Conservation (phyloP, 1,284 basidiomycete species). For the Phylloboletellus chloephorus region DNA sequence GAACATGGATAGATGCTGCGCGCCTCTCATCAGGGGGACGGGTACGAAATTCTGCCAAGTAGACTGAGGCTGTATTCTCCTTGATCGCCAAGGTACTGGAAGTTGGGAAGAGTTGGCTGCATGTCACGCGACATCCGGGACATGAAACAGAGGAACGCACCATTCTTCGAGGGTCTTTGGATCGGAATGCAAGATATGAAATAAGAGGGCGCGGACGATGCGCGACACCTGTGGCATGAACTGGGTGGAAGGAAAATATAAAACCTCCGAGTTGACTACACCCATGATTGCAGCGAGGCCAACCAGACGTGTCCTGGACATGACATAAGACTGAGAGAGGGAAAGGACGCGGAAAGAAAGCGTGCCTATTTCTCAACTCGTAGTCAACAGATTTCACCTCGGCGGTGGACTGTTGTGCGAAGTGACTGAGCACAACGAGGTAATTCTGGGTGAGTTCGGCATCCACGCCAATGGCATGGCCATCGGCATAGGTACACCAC, state of each 20-base stretch:
- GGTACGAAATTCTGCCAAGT: conserved; percentile 74
- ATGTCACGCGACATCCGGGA: neutral
- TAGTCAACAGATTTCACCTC: conserved; percentile 46
- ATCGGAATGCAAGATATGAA: conserved; percentile 63
- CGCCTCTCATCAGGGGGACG: conserved; percentile 72
- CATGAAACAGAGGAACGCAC: conserved; percentile 35
- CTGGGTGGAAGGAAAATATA: conserved; percentile 73
- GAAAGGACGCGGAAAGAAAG: neutral
- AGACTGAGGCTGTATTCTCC: conserved; percentile 66
- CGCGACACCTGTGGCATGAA: conserved; percentile 70
- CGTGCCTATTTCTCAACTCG: conserved; percentile 66
- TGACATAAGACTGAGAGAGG: neutral
- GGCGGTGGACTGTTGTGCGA: conserved; percentile 57
- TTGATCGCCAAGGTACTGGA: conserved; percentile 56
- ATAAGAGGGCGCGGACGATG: conserved; percentile 73
- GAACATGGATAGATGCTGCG: conserved; percentile 82
- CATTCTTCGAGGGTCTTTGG: conserved; percentile 60
- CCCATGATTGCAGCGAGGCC: conserved; percentile 82
- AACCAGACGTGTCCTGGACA: conserved; percentile 70
- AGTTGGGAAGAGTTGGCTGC: conserved; percentile 1
- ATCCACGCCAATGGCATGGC: conserved; percentile 75
- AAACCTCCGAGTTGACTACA: conserved; percentile 78
- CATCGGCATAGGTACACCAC: conserved; percentile 90
- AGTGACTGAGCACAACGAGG: conserved; percentile 60
- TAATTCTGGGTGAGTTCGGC: conserved; percentile 68